Conservation (phyloP, 495 filamentous ascomycete genomes). For the Haplographium delicatum region DNA sequence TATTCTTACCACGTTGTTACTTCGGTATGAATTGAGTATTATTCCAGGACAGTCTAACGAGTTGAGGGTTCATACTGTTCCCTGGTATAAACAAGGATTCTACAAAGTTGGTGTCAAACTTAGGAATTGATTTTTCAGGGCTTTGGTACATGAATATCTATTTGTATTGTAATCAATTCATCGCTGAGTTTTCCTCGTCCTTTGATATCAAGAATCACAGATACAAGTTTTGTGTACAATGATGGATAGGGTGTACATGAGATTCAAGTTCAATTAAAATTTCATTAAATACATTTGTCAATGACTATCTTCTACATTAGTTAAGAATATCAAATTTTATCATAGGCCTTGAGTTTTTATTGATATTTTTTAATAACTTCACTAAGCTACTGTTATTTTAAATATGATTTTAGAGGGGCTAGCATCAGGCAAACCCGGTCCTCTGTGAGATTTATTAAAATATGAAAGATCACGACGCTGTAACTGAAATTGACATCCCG, state of each 20-base stretch:
- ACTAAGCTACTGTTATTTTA: background rate
- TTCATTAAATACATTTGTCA: background rate
- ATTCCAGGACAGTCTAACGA: slow-evolving; percentile 16
- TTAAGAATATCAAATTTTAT: background rate
- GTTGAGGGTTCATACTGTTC: slow-evolving; percentile 21
- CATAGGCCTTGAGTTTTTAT: background rate
- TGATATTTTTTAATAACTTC: background rate
- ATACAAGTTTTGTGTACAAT: too few species aligned
- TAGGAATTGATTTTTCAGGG: background rate
- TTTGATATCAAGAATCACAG: background rate
- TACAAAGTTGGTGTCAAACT: slow-evolving; percentile 16
- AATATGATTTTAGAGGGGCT: background rate
- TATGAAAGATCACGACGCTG: too few species aligned
- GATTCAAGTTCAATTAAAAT: background rate
- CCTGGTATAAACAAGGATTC: slow-evolving; percentile 17
- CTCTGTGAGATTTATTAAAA: background rate
- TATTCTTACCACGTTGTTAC: slow-evolving; percentile 13
- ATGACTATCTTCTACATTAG: background rate
- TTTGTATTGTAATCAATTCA: background rate
- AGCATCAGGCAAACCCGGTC: background rate
- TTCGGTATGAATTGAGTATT: slow-evolving; percentile 12
- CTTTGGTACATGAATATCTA: too few species aligned
- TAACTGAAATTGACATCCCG: too few species aligned
- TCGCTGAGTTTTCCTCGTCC: background rate
- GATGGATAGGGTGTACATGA: background rate